Evolutionary conservation across 192 early-diverging fungal species (phyloP), one percentile per base, ranked within the genome.

Genomic region (Cladochytrium replicatum): DNA sequence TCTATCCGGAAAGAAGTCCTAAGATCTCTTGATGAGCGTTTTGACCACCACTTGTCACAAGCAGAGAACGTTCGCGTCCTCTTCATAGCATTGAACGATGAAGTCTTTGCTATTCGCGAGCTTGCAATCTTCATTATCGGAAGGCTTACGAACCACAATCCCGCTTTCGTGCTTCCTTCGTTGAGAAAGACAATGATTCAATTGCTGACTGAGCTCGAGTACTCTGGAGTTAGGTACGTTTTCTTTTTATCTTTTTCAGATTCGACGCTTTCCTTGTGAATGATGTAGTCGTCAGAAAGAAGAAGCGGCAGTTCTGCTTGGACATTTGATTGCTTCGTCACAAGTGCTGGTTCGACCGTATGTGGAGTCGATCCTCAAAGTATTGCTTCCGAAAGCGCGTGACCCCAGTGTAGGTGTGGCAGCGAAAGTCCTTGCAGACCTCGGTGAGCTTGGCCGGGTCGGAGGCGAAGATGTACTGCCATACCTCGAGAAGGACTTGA

Each of bases 131-230:
- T 73, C 0, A 84, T 93, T 32, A 87, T 97, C 46, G 93, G 93
- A 4, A 74, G 92, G 15, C 65, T 97, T 13, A 79, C 85, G 1
- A 61, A 80, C 6, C 79, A 82, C 48, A 97, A 95, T 58, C 93
- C 93, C 6, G 92, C 89, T 1, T 91, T 91, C 52, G 84, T 93
- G 8, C 80, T 94, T 75, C 89, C 94, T 3, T 86, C 83, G 0
- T 67, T 97, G 21, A 74, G 89, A 25, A 87, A 91, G 50, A 80
- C 85, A 0, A 54, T 95, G 8, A 85, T 89, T 48, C 85, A 90
- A 55, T 65, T 97, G 1, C 62, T 97, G 39, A 88, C 87, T 3
- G 91, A 96, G 61, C 63, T 97, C 15, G 89, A 97, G 62, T 92
- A 87, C 60, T 86, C 92, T 6, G 66, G 67, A 11, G 72, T 80